Evolutionary conservation across 805 yeast genomes (phyloP), one percentile per base, ranked within the genome.

Genomic region (Saccharomyces paradoxus): DNA sequence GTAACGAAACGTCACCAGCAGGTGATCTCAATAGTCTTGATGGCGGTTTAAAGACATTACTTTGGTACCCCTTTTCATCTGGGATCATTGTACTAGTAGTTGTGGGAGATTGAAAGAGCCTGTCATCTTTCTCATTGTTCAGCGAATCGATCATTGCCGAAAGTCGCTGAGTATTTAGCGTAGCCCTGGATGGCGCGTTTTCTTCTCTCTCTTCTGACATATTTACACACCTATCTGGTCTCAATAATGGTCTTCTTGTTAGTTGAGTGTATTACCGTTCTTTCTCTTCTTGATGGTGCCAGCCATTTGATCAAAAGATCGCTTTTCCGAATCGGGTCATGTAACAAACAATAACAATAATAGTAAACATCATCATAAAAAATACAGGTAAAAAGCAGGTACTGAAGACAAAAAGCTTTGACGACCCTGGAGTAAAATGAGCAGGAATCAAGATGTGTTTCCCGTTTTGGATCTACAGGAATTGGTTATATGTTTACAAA

Each of bases 401-500:
- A 37, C 24, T n/a, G n/a, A 9, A 13, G 10, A 12, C 12, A 14
- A 32, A 32, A 22, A 37, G 17, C 17, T 49, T 46, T 30, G 21
- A 10, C 31, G 14, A 4, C 24, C 13, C 9, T 22, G 10, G 12
- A 22, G 5, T 12, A n/a, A 46, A 13, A 63, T 68, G 65, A 71
- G 69, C 46, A 68, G 67, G 30, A 37, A 37, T 17, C 44, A 37
- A 21, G 86, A 81, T 59, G 75, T 77, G 30, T 85, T 84, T 64
- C 89, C 89, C 0, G 58, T 83, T 4, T 73, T 85, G n/a, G 86
- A 82, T 27, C 67, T 77, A 46, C 71, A 77, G 41, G 89, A 86
- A 61, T 73, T 86, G 22, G 78, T 83, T 1, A 69, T 74, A 10
- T 81, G 86, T 62, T 69, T 86, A 37, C 82, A 79, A 56, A 81